Conservation (phyloP, 1,284 basidiomycete species). For the Irpex sp. region DNA sequence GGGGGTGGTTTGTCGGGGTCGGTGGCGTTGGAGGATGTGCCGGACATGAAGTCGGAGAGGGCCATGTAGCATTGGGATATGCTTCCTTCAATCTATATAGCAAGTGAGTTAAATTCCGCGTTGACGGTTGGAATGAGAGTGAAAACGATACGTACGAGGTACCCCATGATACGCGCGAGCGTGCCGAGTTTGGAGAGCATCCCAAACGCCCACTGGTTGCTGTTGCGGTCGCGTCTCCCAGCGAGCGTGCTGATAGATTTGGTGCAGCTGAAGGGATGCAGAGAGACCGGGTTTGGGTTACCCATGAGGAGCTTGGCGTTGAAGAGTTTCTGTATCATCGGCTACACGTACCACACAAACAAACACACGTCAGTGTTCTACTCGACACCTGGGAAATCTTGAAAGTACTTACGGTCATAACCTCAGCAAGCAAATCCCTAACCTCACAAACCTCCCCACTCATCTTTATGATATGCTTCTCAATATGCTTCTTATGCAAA, state of each 20-base stretch:
- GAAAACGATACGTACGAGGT: conserved; percentile 52
- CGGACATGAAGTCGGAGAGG: conserved; percentile 43
- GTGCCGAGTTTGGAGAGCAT: conserved; percentile 26
- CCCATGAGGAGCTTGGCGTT: conserved; percentile 24
- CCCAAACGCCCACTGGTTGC: conserved; percentile 18
- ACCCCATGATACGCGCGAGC: conserved; percentile 77
- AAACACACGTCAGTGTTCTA: no score
- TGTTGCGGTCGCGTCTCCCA: conserved; percentile 29
- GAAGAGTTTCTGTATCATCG: conserved; percentile 28
- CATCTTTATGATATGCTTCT: conserved; percentile 74
- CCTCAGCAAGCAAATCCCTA: conserved; percentile 51
- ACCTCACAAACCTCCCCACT: conserved; percentile 53
- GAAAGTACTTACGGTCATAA: conserved; percentile 79
- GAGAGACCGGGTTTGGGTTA: conserved; percentile 35
- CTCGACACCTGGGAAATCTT: no score
- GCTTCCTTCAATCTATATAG: conserved; percentile 73
- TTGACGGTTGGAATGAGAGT: background rate
- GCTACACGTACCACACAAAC: conserved; percentile 21
- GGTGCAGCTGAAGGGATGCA: conserved; percentile 57
- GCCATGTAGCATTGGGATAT: conserved; percentile 72
- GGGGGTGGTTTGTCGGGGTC: conserved; percentile 24
- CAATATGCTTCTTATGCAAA: conserved; percentile 82
- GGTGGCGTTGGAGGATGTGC: conserved; percentile 24
- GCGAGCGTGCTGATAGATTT: conserved; percentile 32
- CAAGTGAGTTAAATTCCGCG: background rate